Evolutionary conservation across 2,329 filamentous ascomycete species (phyloP).

Genomic region (Pseudogymnoascus sp.): DNA sequence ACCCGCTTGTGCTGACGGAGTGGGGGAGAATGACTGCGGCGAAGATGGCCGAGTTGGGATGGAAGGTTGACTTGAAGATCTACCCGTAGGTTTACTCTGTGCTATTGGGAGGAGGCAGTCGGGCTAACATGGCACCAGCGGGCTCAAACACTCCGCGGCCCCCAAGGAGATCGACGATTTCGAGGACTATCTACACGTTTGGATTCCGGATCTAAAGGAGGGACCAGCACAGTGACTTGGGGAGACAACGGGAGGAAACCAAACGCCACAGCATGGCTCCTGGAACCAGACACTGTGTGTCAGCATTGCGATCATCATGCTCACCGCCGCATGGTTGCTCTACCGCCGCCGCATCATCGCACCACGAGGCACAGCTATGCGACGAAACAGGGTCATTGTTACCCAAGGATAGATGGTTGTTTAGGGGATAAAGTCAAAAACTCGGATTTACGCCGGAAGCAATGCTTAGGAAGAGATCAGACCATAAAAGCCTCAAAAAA

Average conservation of each 20-base stretch:
- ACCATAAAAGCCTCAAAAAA: neutral
- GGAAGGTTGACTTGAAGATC: slow-evolving; percentile 64
- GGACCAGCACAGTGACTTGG: slow-evolving; percentile 18
- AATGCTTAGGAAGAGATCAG: neutral
- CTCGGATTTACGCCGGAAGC: neutral
- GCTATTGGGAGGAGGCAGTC: neutral
- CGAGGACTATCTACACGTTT: slow-evolving; percentile 47
- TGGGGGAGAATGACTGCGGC: slow-evolving; percentile 62
- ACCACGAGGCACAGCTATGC: neutral
- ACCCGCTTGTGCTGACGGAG: slow-evolving; percentile 61
- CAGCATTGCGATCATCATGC: neutral
- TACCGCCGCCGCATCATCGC: neutral
- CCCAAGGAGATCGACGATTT: slow-evolving; percentile 74
- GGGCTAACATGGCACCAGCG: slow-evolving; percentile 34
- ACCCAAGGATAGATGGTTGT: neutral
- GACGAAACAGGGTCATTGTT: neutral
- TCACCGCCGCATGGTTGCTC: neutral
- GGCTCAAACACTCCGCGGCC: slow-evolving; percentile 67
- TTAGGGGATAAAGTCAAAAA: neutral
- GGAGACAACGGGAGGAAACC: neutral
- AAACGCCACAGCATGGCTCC: neutral
- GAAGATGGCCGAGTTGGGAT: slow-evolving; percentile 58
- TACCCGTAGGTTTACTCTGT: slow-evolving; percentile 51
- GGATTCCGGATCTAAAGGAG: slow-evolving; percentile 37
- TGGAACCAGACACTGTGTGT: neutral